Percentiles rank a stretch among this genome's conserved stretches.
These are phyloP conservation scores for Jatropha multifida DNA, from an alignment of 441 rosid species.

Conservation along the genomic window DNA sequence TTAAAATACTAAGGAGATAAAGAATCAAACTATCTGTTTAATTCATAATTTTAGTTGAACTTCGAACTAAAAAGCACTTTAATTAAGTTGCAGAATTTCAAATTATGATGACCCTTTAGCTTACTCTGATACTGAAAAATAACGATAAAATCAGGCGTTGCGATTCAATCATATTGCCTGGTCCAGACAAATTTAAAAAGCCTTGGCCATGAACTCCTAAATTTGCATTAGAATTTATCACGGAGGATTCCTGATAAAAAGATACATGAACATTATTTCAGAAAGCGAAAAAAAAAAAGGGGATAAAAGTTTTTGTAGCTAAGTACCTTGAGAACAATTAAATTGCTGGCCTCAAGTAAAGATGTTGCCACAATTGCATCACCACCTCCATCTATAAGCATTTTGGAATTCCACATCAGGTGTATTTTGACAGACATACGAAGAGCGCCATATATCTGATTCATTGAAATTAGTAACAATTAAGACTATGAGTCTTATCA, in stretches of 20 bases:
- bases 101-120: constrained; percentile 27
- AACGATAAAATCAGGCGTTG: constrained; percentile 78
- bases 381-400: constrained; percentile 75
- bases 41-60: neutral
- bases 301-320: constrained; percentile 6
- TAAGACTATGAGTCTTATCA: constrained; percentile 5
- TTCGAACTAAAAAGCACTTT: neutral
- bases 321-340: constrained; percentile 84
- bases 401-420: constrained; percentile 92
- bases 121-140: constrained; percentile 75
- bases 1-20: neutral
- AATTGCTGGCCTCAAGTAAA: constrained; percentile 81
- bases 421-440: constrained; percentile 87
- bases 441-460: constrained; percentile 84
- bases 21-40: neutral
- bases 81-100: constrained; percentile 9
- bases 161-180: constrained; percentile 80
- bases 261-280: constrained; percentile 7
- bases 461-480: constrained; percentile 18
- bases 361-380: constrained; percentile 75
- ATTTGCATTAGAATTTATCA: constrained; percentile 89
- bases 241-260: constrained; percentile 67
- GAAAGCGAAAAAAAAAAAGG: constrained; percentile 15
- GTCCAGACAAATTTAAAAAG: constrained; percentile 72
- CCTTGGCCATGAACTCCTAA: constrained; percentile 96